Base-by-base conservation (phyloP, 129 eudicot genomes). In the Logfia minima region DNA sequence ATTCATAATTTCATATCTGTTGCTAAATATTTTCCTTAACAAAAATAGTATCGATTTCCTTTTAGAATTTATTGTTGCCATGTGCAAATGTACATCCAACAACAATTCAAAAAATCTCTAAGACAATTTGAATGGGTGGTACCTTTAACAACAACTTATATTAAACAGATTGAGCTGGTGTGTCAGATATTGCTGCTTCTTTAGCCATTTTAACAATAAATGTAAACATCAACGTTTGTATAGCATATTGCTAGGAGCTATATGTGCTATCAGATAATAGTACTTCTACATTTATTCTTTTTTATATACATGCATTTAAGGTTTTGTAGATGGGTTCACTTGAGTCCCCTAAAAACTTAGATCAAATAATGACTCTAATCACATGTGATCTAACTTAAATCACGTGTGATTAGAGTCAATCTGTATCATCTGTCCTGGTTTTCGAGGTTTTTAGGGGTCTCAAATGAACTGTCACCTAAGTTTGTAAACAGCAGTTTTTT, bases 31-130 rank as follows among this genome's bases (percentile, higher is more conserved):
- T 41, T 58, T 24, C 48, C 61, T 77, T 23, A 77, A 68, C 28
- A 35, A 37, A 23, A 55, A 68, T 56, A 67, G 59, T 68, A 16
- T n/a, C 53, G 81, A 53, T 22, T 9, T 52, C 41, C 68, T 67
- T 66, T 67, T 32, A 18, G 55, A 35, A 68, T 56, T 68, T 66
- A 67, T 66, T 63, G 64, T 62, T 26, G 72, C 45, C 68, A 75
- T 64, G 71, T 66, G 80, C 56, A 66, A 29, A 37, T 24, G 75
- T 68, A 58, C 70, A 77, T 24, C 37, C 69, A 77, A 77, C 51
- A 69, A 59, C 76, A 41, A 26, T n/a, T 61, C 59, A 58, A 75
- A 17, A 68, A 39, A 69, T 58, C n/a, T 22, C 18, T 1, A 24
- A 58, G 48, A 69, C 23, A 26, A 8, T 6, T 41, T 77, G 43